Evolutionary conservation across 768 basidiomycete species (phyloP), one percentile per base, ranked within the genome.

Genomic region (Favolaschia claudopus): DNA sequence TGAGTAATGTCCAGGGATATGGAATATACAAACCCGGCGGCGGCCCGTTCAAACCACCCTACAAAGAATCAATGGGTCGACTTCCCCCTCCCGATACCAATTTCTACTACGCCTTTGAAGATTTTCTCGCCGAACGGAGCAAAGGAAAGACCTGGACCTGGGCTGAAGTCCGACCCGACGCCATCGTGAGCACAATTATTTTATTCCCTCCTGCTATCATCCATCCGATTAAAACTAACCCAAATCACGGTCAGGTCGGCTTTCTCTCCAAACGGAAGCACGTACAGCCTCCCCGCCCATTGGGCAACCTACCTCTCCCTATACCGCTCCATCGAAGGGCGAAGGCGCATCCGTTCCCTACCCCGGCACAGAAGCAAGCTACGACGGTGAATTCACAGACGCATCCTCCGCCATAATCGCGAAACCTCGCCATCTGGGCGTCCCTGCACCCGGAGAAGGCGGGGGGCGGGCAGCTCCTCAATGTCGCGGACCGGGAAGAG

Each of bases 261-360:
- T 62, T n/a, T 62, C 43, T 28, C 55, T 15, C 60, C 60, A 7
- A 62, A 55, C 15, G 60, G 60, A 22, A 62, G 60, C 44, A 57
- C 54, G 0, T 62, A 56, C 45, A 62, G 27, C 31, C 60, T 62
- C 17, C 49, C 54, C 7, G 60, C 60, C 5, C 60, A 62, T 20
- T 62, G 60, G 60, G 60, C 60, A 10, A 62, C 48, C 1, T 62
- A 62, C 39, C 55, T 62, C 24, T 45, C 60, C 1, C 43, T 62
- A 6, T 62, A 62, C 44, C 49, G 54, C 28, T 31, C 19, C 12
- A 15, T 62, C 27, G 60, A 62, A 36, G n/a, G 60, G 60, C 28
- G 55, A 62, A 38, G 60, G 60, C 28, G 55, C 60, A 1, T 33
- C 55, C 15, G 60, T 62, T 17, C 43, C 60, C 3, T 62, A 51